A percentile compares a stretch with the other conserved stretches of the same genome.
phyloP scores from a whole-genome alignment of 495 filamentous ascomycete species.

The Extremus antarcticus region DNA sequence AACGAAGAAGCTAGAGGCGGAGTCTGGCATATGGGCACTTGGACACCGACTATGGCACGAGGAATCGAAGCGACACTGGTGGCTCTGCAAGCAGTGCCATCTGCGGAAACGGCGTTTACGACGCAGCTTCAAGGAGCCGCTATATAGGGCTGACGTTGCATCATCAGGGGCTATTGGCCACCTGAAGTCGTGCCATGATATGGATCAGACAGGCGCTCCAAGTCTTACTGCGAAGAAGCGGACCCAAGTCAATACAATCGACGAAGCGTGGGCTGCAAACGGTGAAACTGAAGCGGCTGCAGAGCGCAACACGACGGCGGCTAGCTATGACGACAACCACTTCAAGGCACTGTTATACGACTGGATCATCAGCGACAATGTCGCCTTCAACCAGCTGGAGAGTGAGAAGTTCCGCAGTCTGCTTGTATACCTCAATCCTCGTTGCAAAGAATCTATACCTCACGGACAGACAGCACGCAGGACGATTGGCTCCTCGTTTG shows the following conservation, averaged over 20 bases:
- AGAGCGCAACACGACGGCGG: not conserved
- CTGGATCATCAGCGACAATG: no score
- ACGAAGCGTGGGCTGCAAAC: not conserved
- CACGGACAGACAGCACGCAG: not conserved
- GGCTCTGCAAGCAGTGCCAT: not conserved
- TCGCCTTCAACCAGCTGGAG: no score
- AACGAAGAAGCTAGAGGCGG: not conserved
- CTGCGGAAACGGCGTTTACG: not conserved
- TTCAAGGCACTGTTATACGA: not conserved
- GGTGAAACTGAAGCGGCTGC: not conserved
- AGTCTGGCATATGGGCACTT: not conserved
- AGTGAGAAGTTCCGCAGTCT: not conserved
- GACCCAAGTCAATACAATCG: no score
- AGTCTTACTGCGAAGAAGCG: not conserved
- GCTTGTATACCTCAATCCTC: not conserved
- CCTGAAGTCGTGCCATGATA: not conserved
- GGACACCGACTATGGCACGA: not conserved
- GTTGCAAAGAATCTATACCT: not conserved
- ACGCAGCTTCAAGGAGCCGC: not conserved
- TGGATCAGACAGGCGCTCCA: not conserved
- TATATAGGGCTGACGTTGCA: not conserved
- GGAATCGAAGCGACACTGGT: not conserved
- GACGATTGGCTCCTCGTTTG: not conserved
- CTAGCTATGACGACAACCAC: not conserved
- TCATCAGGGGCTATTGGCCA: not conserved